Base-by-base conservation (phyloP, 2,329 filamentous ascomycete genomes). In the Simplicillium sp. region DNA sequence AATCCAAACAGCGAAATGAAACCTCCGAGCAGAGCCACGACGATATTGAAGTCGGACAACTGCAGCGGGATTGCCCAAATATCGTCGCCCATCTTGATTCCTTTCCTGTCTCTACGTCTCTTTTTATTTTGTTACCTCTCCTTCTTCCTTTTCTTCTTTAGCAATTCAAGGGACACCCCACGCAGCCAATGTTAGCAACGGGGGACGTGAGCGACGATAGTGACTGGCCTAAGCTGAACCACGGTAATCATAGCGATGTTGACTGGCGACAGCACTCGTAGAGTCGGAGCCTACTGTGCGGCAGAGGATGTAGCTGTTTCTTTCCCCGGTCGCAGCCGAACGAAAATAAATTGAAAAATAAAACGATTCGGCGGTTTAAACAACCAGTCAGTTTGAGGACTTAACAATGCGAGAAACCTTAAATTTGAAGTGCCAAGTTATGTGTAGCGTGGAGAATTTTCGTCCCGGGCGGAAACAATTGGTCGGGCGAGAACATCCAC, bases 1-100 rank as follows among this genome's bases (percentile, higher is more conserved):
- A 96, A 66, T 3, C 87, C 88, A 54, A 94, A 96, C n/a, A 94
- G 50, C 0, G 86, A 87, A 46, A 96, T 80, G 65, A 94, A 96
- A 2, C 86, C 89, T 12, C 89, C 89, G 11, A 94, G 63, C 7
- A 86, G 75, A 40, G 84, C 82, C 56, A 86, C 80, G 41, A 88
- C 76, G 48, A 92, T 84, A 62, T 94, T 94, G 70, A 94, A 94
- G 58, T 88, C 84, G 47, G 74, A 80, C 29, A 83, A 53, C 6
- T 72, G 71, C 34, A 88, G 66, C 15, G 60, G 59, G 7, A 63
- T 48, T 6, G 49, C 49, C 60, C 60, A 63, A 18, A 59, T 56
- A 37, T 17, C 34, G 68, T 77, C 45, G 77, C 77, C 77, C 36
- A 37, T 37, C 12, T 36, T 16, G 34, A 34, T 14, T n/a, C 32